phyloP scores from a whole-genome alignment of 2,329 filamentous ascomycete species.

The Tolypocladium sp. region DNA sequence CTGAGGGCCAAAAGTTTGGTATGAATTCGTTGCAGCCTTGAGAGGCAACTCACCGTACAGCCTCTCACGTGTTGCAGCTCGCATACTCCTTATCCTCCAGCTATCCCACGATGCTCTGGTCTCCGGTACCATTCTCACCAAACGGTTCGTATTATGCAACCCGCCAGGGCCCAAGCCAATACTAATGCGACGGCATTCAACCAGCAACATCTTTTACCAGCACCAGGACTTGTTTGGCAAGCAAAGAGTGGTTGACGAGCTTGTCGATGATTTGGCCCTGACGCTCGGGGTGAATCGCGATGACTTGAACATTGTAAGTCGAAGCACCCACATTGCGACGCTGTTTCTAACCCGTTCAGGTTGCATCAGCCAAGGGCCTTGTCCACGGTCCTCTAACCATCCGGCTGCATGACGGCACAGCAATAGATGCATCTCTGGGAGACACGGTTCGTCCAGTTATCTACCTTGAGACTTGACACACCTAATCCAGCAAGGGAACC shows the following conservation, averaged over 20 bases:
- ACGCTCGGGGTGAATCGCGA: slow-evolving; percentile 57
- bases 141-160: slow-evolving; percentile 36
- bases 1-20: slow-evolving; percentile 46
- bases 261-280: slow-evolving; percentile 65
- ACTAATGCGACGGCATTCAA: background rate
- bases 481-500: slow-evolving; percentile 37
- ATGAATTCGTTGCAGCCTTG: slow-evolving; percentile 6
- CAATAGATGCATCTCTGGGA: slow-evolving; percentile 19
- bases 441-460: slow-evolving; percentile 14
- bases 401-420: slow-evolving; percentile 32
- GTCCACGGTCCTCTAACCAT: slow-evolving; percentile 50
- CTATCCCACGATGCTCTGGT: slow-evolving; percentile 50
- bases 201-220: slow-evolving; percentile 72
- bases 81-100: slow-evolving; percentile 49
- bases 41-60: background rate
- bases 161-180: background rate
- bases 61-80: slow-evolving; percentile 28
- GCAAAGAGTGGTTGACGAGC: slow-evolving; percentile 59
- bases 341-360: slow-evolving; percentile 31
- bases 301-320: slow-evolving; percentile 59
- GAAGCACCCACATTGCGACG: too few relatives aligned
- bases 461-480: background rate
- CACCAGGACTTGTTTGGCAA: slow-evolving; percentile 62
- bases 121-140: slow-evolving; percentile 46
- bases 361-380: slow-evolving; percentile 65